Conservation (phyloP, 2,329 filamentous ascomycete genomes). For the Colletotrichum ledebouriae region DNA sequence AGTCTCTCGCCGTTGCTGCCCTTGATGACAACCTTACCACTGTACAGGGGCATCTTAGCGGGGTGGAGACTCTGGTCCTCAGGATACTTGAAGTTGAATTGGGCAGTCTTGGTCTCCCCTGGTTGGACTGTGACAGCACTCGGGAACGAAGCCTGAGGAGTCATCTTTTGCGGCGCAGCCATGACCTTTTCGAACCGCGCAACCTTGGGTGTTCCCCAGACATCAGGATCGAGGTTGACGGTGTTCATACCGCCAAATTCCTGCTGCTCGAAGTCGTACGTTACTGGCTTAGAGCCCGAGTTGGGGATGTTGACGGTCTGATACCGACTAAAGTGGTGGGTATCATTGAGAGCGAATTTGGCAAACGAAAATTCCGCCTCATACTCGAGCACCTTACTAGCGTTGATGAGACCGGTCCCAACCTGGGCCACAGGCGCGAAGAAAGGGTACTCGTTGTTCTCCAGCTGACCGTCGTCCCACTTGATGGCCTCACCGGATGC, state of each 20-base stretch:
- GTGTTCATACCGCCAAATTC: slow-evolving; percentile 46
- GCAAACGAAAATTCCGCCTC: slow-evolving; percentile 54
- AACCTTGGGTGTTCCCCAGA: slow-evolving; percentile 40
- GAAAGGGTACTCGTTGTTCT: slow-evolving; percentile 41
- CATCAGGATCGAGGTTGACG: slow-evolving; percentile 20
- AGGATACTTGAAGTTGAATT: slow-evolving; percentile 37
- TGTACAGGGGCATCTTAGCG: slow-evolving; percentile 50
- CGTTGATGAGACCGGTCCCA: slow-evolving; percentile 58
- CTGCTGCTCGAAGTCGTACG: slow-evolving; percentile 50
- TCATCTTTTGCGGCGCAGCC: slow-evolving; percentile 26
- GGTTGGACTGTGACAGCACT: slow-evolving; percentile 26
- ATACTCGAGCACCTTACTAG: slow-evolving; percentile 56
- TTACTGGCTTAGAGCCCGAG: slow-evolving; percentile 50
- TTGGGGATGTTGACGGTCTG: slow-evolving; percentile 52
- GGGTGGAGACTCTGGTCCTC: slow-evolving; percentile 39
- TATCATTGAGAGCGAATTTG: slow-evolving; percentile 60
- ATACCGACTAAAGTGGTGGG: slow-evolving; percentile 52
- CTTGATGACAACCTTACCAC: slow-evolving; percentile 51
- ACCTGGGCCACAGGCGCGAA: slow-evolving; percentile 53
- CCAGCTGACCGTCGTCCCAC: slow-evolving; percentile 41
- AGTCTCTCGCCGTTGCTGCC: slow-evolving; percentile 51
- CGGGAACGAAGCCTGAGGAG: slow-evolving; percentile 20
- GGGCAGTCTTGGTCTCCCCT: slow-evolving; percentile 25
- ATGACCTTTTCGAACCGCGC: slow-evolving; percentile 33
- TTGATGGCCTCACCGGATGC: slow-evolving; percentile 49